Percentiles rank a stretch among this genome's conserved stretches.
These are phyloP conservation scores for Haematococcus lacustris DNA, from an alignment of 139 green algal genomes.

Conservation along the genomic window DNA sequence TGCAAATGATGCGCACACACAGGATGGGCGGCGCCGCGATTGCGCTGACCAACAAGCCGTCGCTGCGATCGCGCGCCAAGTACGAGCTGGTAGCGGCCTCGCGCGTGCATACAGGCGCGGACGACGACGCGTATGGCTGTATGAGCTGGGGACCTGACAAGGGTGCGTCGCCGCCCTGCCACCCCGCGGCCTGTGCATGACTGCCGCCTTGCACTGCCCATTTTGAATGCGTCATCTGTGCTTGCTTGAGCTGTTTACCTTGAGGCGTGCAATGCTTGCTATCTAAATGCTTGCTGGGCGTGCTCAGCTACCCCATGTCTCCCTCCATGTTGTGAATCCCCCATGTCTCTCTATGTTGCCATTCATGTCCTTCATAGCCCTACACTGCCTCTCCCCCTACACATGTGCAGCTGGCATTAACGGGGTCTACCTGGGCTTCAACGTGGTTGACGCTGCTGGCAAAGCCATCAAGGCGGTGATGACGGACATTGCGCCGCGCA, in stretches of 20 bases:
- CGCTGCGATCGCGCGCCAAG: constrained; percentile 43
- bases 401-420: constrained; percentile 34
- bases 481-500: constrained; percentile 3
- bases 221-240: no score
- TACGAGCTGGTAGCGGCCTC: constrained; percentile 47
- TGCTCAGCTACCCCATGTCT: no score
- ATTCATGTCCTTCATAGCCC: no score
- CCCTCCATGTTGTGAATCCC: no score
- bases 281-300: no score
- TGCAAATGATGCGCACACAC: no score
- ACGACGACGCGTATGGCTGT: constrained; percentile 51
- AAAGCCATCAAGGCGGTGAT: constrained; percentile 18
- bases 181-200: no score
- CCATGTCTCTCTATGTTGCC: no score
- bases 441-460: constrained; percentile 35
- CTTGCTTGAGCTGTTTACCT: no score
- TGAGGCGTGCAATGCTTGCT: no score
- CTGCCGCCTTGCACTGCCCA: no score
- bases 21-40: constrained; percentile 45
- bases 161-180: not conserved
- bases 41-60: constrained; percentile 61
- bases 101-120: constrained; percentile 60
- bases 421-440: constrained; percentile 46
- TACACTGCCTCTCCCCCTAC: no score
- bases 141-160: constrained; percentile 41